Conservation (phyloP, 2,329 filamentous ascomycete species). For the Rasamsonia emersonii region DNA sequence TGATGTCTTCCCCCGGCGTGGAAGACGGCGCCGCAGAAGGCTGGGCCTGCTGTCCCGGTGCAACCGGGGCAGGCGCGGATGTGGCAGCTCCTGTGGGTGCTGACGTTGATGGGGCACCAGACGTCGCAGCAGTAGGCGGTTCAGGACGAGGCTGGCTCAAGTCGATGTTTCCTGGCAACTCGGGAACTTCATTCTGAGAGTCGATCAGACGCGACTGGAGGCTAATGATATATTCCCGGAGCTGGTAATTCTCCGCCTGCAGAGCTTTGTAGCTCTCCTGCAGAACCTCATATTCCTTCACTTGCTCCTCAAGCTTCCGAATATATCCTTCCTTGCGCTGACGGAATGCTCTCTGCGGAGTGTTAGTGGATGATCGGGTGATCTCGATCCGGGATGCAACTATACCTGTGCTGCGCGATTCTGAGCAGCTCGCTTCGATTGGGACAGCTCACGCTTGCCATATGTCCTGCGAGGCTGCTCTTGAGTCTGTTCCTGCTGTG, state of each 20-base stretch:
- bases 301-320: constrained; percentile 91
- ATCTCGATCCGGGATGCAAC: constrained; percentile 5
- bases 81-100: constrained; percentile 10
- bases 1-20: constrained; percentile 28
- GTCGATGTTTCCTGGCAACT: constrained; percentile 71
- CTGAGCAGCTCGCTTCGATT: constrained; percentile 91
- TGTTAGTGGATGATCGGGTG: constrained; percentile 6
- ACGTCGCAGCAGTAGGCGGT: constrained; percentile 16
- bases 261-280: constrained; percentile 71
- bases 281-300: constrained; percentile 68
- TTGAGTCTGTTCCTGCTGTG: constrained; percentile 13
- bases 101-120: constrained; percentile 16
- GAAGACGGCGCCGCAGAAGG: constrained; percentile 7
- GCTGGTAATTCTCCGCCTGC: constrained; percentile 78
- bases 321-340: constrained; percentile 98
- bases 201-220: constrained; percentile 82
- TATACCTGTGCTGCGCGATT: constrained; percentile 91
- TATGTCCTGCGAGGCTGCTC: constrained; percentile 57
- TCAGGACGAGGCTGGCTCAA: constrained; percentile 48
- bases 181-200: constrained; percentile 72
- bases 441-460: constrained; percentile 79
- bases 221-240: constrained; percentile 87
- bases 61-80: constrained; percentile 3
- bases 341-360: constrained; percentile 75
- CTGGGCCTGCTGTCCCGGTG: constrained; percentile 10